Evolutionary conservation across 2,329 filamentous ascomycete genomes (phyloP).

Genomic region (Diaporthe vexans): DNA sequence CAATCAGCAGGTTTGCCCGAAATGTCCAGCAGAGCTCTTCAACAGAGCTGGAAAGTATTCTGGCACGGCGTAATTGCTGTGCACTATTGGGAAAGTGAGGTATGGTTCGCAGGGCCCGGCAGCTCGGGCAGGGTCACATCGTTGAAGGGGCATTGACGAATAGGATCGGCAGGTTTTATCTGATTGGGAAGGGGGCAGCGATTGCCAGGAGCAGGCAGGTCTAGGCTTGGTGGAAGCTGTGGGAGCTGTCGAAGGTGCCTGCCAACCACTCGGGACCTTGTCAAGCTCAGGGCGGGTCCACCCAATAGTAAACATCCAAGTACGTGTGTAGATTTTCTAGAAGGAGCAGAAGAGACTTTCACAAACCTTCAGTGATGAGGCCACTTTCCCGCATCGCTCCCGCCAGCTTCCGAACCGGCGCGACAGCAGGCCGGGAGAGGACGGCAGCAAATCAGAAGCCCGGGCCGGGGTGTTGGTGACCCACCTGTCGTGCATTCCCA

Average conservation of each 20-base stretch:
- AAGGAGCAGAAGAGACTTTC: neutral
- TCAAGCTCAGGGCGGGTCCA: neutral
- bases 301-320: neutral
- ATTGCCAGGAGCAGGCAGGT: slow-evolving; percentile 3
- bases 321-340: neutral
- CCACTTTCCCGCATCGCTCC: slow-evolving; percentile 20
- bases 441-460: slow-evolving; percentile 26
- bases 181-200: slow-evolving; percentile 8
- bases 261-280: neutral
- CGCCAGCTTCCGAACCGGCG: slow-evolving; percentile 35
- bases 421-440: neutral
- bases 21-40: too few species aligned
- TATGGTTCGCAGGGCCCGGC: neutral
- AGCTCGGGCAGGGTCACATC: slow-evolving; percentile 22
- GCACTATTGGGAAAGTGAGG: neutral
- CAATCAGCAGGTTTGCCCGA: too few species aligned
- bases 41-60: too few species aligned
- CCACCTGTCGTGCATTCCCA: slow-evolving; percentile 36
- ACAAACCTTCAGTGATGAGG: neutral
- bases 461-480: neutral
- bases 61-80: too few species aligned
- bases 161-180: slow-evolving; percentile 18
- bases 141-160: neutral
- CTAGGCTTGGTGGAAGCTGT: neutral
- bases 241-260: neutral